Conservation (phyloP, 345 rosid species). For the Erysimum cheiranthoides region DNA sequence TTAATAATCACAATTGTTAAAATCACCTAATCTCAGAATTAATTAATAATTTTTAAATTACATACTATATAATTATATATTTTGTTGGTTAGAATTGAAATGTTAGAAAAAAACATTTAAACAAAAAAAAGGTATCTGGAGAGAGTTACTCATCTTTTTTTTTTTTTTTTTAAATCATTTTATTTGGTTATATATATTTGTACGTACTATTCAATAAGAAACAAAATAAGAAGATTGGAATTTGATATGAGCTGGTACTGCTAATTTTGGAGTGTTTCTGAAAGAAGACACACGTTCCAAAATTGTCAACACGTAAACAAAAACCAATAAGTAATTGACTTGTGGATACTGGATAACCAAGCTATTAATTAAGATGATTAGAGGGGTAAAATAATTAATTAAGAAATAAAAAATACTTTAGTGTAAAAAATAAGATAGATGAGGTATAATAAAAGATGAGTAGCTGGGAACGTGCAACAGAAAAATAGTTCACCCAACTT, state of each 20-base stretch:
- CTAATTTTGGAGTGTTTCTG: conserved; percentile 24
- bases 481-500: conserved; percentile 77
- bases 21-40: not conserved
- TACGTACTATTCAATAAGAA: not conserved
- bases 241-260: conserved; percentile 24
- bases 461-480: conserved; percentile 72
- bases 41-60: not conserved
- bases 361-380: conserved; percentile 31
- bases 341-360: conserved; percentile 42
- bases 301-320: conserved; percentile 32
- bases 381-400: not conserved
- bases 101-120: not conserved
- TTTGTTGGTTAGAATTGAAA: not conserved
- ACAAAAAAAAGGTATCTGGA: not conserved
- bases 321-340: conserved; percentile 36
- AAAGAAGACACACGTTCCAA: conserved; percentile 25
- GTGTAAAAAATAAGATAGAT: conserved; percentile 19
- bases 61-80: not conserved
- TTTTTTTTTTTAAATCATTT: no score
- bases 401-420: not conserved
- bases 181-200: not conserved
- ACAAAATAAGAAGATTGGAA: not conserved
- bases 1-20: not conserved
- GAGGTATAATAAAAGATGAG: conserved; percentile 44
- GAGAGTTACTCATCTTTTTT: conserved; percentile 9